phyloP scores from a whole-genome alignment of 352 stramenopile species.

The Phytophthora agathidicida region DNA sequence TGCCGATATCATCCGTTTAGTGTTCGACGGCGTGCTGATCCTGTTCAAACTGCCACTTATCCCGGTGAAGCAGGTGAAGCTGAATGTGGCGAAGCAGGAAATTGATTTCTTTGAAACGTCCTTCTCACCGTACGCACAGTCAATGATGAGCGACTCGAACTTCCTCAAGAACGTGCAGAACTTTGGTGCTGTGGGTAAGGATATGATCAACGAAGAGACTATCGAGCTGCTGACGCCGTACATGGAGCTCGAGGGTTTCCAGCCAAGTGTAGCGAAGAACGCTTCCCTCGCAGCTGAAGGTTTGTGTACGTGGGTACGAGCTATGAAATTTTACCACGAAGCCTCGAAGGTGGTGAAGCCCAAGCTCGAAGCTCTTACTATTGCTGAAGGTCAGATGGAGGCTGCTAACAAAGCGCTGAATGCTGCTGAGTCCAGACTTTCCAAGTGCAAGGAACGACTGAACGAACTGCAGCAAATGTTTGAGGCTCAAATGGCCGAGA shows the following conservation, averaged over 20 bases:
- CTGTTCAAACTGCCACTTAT: conserved; percentile 95
- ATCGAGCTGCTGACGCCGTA: conserved; percentile 98
- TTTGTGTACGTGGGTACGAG: conserved; percentile 96
- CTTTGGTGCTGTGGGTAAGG: conserved; percentile 96
- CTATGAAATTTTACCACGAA: conserved; percentile 99
- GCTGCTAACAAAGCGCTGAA: conserved; percentile 96
- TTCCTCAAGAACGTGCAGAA: conserved; percentile 97
- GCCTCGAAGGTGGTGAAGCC: conserved; percentile 99
- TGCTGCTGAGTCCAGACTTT: conserved; percentile 92
- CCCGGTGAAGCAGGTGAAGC: conserved; percentile 92
- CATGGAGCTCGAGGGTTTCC: conserved; percentile 97
- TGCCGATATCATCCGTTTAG: conserved; percentile 98
- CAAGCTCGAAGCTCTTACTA: conserved; percentile 97
- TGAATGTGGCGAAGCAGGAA: conserved; percentile 97
- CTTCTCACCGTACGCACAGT: conserved; percentile 95
- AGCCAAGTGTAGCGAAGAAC: conserved; percentile 96
- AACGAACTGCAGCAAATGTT: conserved; percentile 96
- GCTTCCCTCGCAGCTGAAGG: conserved; percentile 96
- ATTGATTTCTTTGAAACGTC: conserved; percentile 97
- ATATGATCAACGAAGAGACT: conserved; percentile 99
- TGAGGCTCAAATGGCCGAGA: conserved; percentile 97
- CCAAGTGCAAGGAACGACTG: conserved; percentile 95
- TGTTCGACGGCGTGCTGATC: conserved; percentile 98
- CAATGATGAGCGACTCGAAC: conserved; percentile 96
- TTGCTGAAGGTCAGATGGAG: conserved; percentile 97